A percentile compares a stretch with the other conserved stretches of the same genome.
Conservation (phyloP, 78 protist genomes). For the Pigoraptor vietnamica region DNA sequence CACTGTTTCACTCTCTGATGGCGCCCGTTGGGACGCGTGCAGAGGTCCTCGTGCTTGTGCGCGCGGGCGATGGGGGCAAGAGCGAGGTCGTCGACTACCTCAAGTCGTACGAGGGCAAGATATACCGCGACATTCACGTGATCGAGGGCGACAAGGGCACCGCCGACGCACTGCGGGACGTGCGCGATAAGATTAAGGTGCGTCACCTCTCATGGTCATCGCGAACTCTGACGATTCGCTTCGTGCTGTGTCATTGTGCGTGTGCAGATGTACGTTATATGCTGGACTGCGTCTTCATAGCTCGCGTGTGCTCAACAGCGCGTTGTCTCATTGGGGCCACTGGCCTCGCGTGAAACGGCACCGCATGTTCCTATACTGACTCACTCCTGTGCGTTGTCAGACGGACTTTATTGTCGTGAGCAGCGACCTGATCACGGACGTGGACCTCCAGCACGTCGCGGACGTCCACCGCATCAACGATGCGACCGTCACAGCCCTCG, state of each 20-base stretch:
- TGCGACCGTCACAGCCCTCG: constrained; percentile 23
- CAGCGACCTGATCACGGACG: constrained; percentile 42
- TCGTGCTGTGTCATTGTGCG: too few relatives aligned
- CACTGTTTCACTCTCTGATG: too few relatives aligned
- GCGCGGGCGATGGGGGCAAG: neutral
- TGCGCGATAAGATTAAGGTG: constrained; percentile 10
- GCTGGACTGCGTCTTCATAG: too few relatives aligned
- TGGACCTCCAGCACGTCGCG: constrained; percentile 23
- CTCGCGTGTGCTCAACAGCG: too few relatives aligned
- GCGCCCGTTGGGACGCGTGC: too few relatives aligned
- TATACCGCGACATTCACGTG: neutral
- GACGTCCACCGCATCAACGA: constrained; percentile 35
- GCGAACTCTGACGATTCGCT: too few relatives aligned
- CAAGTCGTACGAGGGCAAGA: neutral
- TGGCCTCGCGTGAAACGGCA: too few relatives aligned
- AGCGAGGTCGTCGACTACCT: neutral
- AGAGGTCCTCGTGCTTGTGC: neutral
- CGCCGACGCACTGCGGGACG: constrained; percentile 37
- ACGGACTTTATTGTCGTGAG: constrained; percentile 25
- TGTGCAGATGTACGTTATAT: too few relatives aligned
- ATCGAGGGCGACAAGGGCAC: constrained; percentile 18
- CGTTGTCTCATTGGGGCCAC: too few relatives aligned
- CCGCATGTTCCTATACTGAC: too few relatives aligned
- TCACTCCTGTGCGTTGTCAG: too few relatives aligned
- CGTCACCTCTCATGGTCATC: too few relatives aligned